Base-by-base conservation (phyloP, 2,329 filamentous ascomycete genomes). In the Balansia obtecta region DNA sequence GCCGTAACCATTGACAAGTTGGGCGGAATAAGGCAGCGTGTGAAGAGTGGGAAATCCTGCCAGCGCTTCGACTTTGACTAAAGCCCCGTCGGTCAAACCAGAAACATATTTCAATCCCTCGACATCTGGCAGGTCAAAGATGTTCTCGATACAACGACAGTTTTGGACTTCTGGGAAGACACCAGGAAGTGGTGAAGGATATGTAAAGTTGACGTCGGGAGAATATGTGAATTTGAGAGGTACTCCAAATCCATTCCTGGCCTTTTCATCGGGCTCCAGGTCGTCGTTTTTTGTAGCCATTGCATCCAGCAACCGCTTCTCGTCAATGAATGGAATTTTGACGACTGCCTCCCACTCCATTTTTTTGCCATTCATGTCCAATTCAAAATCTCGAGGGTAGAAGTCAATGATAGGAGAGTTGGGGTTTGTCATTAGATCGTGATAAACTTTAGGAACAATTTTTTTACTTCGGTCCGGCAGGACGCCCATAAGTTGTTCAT, bases 281-380 rank as follows among this genome's bases (percentile, higher is more conserved):
- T 86, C 69, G 41, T 83, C 72, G 56, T 97, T 90, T 64, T 85
- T 89, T 7, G 89, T 83, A 15, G 77, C 83, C 86, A 98, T 96
- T 8, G 91, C 93, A 38, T 74, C 70, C 50, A 98, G 74, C 2
- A 98, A 73, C 27, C 93, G 81, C 60, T 85, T 81, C 65, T 98
- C 91, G 52, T 98, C 88, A 55, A 98, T 98, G 68, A 98, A 98
- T 0, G 93, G 93, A 61, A 98, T 98, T 68, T 97, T 98, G 56
- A 98, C 89, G 38, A 98, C 91, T 30, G 93, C 93, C 65, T 98
- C 93, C 93, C 93, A 98, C 56, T 98, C 94, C 86, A 95, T 94
- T 71, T 95, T 98, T 73, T 98, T 98, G 53, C 93, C 94, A 60
- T 98, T 97, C 93, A 98, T 97, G 64, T 98, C 94, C 40, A 98